A percentile compares a stretch with the other conserved stretches of the same genome.
Conservation (phyloP, 1,284 basidiomycete genomes). For the Singerocomus inundabilis region DNA sequence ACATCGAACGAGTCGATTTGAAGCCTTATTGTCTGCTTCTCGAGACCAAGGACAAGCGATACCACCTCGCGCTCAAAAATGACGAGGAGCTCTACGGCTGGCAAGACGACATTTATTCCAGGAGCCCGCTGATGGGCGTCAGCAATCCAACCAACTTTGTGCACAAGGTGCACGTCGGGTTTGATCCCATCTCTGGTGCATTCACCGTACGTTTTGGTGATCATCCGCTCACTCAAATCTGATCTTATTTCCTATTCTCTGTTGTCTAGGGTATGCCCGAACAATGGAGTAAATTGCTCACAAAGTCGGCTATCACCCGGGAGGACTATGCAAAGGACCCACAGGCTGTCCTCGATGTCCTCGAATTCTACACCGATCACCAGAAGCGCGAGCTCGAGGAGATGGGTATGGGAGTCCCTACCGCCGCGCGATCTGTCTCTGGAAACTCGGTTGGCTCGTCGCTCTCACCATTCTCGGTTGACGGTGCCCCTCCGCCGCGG, state of each 20-base stretch:
- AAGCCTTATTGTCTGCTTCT: slow-evolving; percentile 90
- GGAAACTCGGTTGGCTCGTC: slow-evolving; percentile 21
- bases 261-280: slow-evolving; percentile 82
- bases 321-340: slow-evolving; percentile 98
- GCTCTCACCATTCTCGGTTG: slow-evolving; percentile 34
- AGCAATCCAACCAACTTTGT: slow-evolving; percentile 96
- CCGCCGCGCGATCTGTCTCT: slow-evolving; percentile 29
- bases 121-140: slow-evolving; percentile 91
- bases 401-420: slow-evolving; percentile 43
- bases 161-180: slow-evolving; percentile 97
- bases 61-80: slow-evolving; percentile 81
- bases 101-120: slow-evolving; percentile 94
- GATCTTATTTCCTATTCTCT: not conserved
- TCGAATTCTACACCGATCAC: slow-evolving; percentile 98
- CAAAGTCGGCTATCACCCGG: slow-evolving; percentile 94
- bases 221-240: not conserved
- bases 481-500: slow-evolving; percentile 56
- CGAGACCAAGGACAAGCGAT: slow-evolving; percentile 80
- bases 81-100: slow-evolving; percentile 97
- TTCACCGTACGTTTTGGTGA: slow-evolving; percentile 67
- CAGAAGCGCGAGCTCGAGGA: slow-evolving; percentile 88
- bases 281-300: slow-evolving; percentile 94
- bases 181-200: slow-evolving; percentile 90
- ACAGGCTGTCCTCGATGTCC: slow-evolving; percentile 94
- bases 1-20: slow-evolving; percentile 87